Percentiles rank a stretch among this genome's conserved stretches.
Conservation (phyloP, 1,139 yeast species). For the Pichia sp. region DNA sequence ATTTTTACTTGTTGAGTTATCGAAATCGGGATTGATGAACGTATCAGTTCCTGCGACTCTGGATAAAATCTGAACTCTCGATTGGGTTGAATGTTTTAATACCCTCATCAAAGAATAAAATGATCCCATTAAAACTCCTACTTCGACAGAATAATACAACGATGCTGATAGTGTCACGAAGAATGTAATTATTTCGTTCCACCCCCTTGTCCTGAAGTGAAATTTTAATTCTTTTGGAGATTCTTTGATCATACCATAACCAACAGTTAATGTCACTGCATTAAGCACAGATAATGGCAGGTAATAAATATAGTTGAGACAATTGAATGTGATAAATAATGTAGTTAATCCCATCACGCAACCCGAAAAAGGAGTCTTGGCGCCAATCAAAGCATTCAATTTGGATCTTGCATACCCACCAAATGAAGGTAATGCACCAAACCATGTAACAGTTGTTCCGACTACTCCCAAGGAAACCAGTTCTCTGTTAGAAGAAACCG, state of each 20-base stretch:
- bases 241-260: constrained; percentile 72
- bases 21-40: constrained; percentile 70
- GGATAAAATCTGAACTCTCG: constrained; percentile 85
- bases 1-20: constrained; percentile 10
- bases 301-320: constrained; percentile 58
- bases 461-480: constrained; percentile 76
- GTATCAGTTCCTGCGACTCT: constrained; percentile 70
- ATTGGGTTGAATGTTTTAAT: constrained; percentile 75
- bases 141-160: constrained; percentile 74
- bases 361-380: constrained; percentile 78
- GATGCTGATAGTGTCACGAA: constrained; percentile 66
- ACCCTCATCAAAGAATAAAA: constrained; percentile 73
- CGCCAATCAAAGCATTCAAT: constrained; percentile 80
- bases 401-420: constrained; percentile 96
- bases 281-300: constrained; percentile 79
- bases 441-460: constrained; percentile 56
- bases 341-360: constrained; percentile 72
- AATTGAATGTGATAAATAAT: constrained; percentile 50
- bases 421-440: constrained; percentile 85
- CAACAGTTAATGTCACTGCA: constrained; percentile 75
- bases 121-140: constrained; percentile 84
- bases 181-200: constrained; percentile 69
- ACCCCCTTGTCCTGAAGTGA: constrained; percentile 69
- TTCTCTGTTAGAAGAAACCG: constrained; percentile 69
- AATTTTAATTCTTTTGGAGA: constrained; percentile 75